Base-by-base conservation (phyloP, 2,329 filamentous ascomycete species). In the Tricladium varicosporioides region DNA sequence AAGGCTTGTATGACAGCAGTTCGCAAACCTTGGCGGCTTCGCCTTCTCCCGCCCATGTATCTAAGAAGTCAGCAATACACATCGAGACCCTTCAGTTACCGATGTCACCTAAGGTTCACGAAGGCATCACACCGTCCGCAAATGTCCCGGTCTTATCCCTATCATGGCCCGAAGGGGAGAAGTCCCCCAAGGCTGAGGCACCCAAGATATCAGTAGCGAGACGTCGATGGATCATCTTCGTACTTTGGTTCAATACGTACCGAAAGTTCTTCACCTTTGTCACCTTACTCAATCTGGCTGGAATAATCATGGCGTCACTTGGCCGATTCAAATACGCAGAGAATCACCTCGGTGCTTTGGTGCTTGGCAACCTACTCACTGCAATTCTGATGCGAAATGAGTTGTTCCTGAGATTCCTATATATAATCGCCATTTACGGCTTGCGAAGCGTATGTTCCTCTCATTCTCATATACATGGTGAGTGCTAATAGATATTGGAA, bases 211-310 rank as follows among this genome's bases (percentile, higher is more conserved):
- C 36, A 42, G 33, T 45, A 43, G 57, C 54, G 58, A 57, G 59
- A 45, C 33, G 65, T 62, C 66, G 67, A 52, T 73, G 69, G 71
- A 69, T 74, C 19, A 59, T 67, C 1, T 70, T 74, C 59, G 61
- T 65, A 47, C 67, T 75, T 8, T 75, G 73, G 73, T 74, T 73
- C 68, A 74, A 73, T 65, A 72, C 72, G 9, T 75, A 75, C 58
- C 69, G 71, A 16, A 72, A 72, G 62, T 73, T 75, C 63, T 75
- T 75, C 63, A 70, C 66, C 15, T 68, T 74, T 42, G 71, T 74
- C 49, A 70, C 67, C 4, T 27, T 65, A 51, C 65, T 75, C 56
- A 74, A 75, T 65, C 53, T 73, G 14, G 56, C 59, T 5, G 73
- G 73, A 3, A 74, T 75, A 47, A 63, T 72, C 54, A 57, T 74